Evolutionary conservation across 2,329 filamentous ascomycete species (phyloP), one percentile per base, ranked within the genome.

Genomic region (Phaeosphaeriaceae sp.): DNA sequence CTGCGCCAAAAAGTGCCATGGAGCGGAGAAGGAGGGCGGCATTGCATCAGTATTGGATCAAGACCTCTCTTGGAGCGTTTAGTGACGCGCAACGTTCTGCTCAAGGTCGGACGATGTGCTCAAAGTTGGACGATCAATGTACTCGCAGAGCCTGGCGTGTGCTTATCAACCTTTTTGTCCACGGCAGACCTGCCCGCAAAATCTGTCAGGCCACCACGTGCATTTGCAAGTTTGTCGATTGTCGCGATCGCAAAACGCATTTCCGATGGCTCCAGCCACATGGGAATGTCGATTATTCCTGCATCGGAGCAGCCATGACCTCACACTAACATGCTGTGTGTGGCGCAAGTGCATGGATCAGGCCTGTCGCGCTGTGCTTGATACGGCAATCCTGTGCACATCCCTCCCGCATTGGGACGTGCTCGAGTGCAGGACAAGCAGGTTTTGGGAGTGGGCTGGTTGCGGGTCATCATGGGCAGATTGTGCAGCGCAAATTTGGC

Each of bases 241-340:
- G 22, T 45, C n/a, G 44, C 51, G 41, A 47, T 47, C 42, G 20
- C 1, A 41, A 36, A 24, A n/a, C n/a, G 17, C 13, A 21, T 31
- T 48, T 41, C 17, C 52, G 52, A 44, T 42, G 27, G 31, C 9
- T 21, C 25, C 42, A 53, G 51, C 51, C 51, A 53, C 51, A 53
- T 27, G 22, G 22, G 5, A 22, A 7, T n/a, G 60, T 10, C 41
- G 52, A 66, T 70, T 65, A 25, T 58, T 67, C 31, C 67, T 36
- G 54, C 49, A 48, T 58, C 9, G 25, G 50, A 40, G 13, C n/a
- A 5, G 33, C 27, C 20, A 54, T 54, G 52, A 54, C 25, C 46
- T 51, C 53, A 56, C 19, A 45, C 42, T 9, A 22, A 13, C 42
- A 45, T 45, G 41, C 9, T 15, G 22, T 9, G 24, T 45, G 48